These are phyloP conservation scores for Reticulascus tulasneorum DNA, from an alignment of 2,329 filamentous ascomycete genomes.

Conservation along the genomic window DNA sequence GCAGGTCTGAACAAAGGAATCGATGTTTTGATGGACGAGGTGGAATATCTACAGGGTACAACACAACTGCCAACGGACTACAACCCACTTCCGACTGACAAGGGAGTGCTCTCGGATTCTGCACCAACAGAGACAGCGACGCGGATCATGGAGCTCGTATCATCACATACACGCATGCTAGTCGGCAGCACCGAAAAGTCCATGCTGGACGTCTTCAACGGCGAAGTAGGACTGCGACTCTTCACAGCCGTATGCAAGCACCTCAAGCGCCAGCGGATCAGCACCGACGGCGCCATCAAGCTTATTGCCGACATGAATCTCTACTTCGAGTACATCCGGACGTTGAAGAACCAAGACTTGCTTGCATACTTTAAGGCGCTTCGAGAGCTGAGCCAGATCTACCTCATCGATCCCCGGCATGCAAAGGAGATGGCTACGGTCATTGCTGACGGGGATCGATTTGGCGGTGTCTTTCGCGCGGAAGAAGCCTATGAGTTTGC, in stretches of 20 bases:
- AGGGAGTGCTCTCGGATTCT: slow-evolving; percentile 44
- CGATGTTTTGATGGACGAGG: slow-evolving; percentile 96
- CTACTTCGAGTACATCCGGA: slow-evolving; percentile 80
- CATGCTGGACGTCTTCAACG: slow-evolving; percentile 97
- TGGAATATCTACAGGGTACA: slow-evolving; percentile 90
- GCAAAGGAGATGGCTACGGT: slow-evolving; percentile 94
- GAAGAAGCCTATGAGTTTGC: slow-evolving; percentile 99
- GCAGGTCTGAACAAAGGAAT: slow-evolving; percentile 96
- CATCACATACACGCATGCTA: slow-evolving; percentile 87
- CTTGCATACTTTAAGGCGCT: slow-evolving; percentile 88
- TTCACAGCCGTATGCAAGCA: slow-evolving; percentile 95
- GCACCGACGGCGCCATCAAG: slow-evolving; percentile 81
- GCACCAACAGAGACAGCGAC: slow-evolving; percentile 76
- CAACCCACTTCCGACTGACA: slow-evolving; percentile 58
- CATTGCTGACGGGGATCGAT: slow-evolving; percentile 86
- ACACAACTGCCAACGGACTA: slow-evolving; percentile 85
- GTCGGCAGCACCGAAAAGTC: slow-evolving; percentile 95
- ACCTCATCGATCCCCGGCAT: slow-evolving; percentile 80
- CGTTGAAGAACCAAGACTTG: slow-evolving; percentile 77
- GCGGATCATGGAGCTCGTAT: slow-evolving; percentile 79
- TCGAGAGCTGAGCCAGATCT: slow-evolving; percentile 90
- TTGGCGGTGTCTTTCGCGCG: slow-evolving; percentile 86
- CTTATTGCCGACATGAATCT: slow-evolving; percentile 96
- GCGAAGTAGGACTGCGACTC: slow-evolving; percentile 89
- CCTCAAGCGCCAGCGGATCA: slow-evolving; percentile 91